Base-by-base conservation (phyloP, 2,329 filamentous ascomycete genomes). In the Neonectria ditissima region DNA sequence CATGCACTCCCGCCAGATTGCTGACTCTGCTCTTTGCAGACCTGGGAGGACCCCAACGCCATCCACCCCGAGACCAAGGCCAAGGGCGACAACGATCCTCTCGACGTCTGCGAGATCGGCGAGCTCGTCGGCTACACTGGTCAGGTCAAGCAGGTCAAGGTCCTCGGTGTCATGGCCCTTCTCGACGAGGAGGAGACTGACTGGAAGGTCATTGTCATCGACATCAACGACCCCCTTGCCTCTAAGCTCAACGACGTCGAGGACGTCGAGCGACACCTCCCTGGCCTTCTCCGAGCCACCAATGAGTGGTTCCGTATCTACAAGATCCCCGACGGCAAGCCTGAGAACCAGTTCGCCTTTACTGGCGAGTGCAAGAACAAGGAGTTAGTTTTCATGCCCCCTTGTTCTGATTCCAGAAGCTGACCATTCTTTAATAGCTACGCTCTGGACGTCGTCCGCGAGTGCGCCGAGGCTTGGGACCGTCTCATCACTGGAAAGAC, bases 251-350 rank as follows among this genome's bases (percentile, higher is more conserved):
- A 99, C 85, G 95, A 98, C 81, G 91, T 98, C 69, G 96, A 98
- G 89, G 96, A 99, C 80, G 96, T 99, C 74, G 96, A 99, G 89
- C 91, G 95, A 79, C 96, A 98, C 86, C 91, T 99, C 63, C 96
- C 96, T 65, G 96, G 96, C 75, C 93, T 99, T 65, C 89, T 99
- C 80, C 92, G 96, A 74, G 96, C 96, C 79, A 98, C 95, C 80
- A 99, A 99, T 80, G 96, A 99, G 87, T 99, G 96, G 96, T 99
- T 99, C 94, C 94, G 96, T 82, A 99, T 99, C 89, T 99, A 99
- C 92, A 99, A 99, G 89, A 99, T 99, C 84, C 96, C 96, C 79
- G 96, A 99, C 80, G 96, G 96, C 87, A 99, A 99, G 94, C 94
- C 95, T 76, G 96, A 99, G 92, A 99, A 99, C 90, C 96, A 98